These are phyloP conservation scores for Paramecium caudatum DNA, from an alignment of 73 alveolate species.

Conservation along the genomic window DNA sequence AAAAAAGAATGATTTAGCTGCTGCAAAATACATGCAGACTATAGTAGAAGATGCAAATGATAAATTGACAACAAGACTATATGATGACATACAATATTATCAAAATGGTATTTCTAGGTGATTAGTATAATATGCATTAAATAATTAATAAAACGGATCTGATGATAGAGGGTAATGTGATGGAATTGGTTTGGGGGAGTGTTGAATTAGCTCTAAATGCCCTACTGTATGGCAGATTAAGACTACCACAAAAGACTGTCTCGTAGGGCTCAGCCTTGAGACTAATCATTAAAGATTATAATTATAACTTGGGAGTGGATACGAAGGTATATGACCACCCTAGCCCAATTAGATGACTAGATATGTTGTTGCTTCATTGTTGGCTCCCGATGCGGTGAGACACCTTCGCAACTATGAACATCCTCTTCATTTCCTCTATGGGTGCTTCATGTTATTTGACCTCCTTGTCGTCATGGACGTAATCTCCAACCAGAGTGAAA, in stretches of 20 bases:
- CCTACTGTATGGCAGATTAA: constrained; percentile 3
- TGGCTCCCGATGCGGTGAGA: constrained; percentile 1
- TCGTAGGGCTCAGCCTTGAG: background rate
- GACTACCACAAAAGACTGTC: background rate
- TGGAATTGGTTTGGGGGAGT: constrained; percentile 20
- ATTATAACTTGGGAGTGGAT: constrained; percentile 34
- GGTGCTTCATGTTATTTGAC: constrained; percentile 35
- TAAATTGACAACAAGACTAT: constrained; percentile 93
- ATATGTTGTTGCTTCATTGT: constrained; percentile 21
- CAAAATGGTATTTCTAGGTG: constrained; percentile 83
- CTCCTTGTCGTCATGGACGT: background rate
- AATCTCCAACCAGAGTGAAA: background rate
- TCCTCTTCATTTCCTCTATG: constrained; percentile 8
- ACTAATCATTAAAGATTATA: background rate
- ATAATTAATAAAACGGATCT: constrained; percentile 64
- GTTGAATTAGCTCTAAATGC: constrained; percentile 39
- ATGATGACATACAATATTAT: constrained; percentile 91
- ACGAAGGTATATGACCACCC: constrained; percentile 12
- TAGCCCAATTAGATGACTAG: background rate
- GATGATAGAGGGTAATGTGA: background rate
- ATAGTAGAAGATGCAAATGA: constrained; percentile 93
- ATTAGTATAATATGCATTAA: background rate
- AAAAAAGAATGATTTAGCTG: constrained; percentile 93
- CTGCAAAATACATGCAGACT: constrained; percentile 93
- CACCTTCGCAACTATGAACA: background rate